Base-by-base conservation (phyloP, 352 stramenopile genomes). In the Phytopythium mirpurense region DNA sequence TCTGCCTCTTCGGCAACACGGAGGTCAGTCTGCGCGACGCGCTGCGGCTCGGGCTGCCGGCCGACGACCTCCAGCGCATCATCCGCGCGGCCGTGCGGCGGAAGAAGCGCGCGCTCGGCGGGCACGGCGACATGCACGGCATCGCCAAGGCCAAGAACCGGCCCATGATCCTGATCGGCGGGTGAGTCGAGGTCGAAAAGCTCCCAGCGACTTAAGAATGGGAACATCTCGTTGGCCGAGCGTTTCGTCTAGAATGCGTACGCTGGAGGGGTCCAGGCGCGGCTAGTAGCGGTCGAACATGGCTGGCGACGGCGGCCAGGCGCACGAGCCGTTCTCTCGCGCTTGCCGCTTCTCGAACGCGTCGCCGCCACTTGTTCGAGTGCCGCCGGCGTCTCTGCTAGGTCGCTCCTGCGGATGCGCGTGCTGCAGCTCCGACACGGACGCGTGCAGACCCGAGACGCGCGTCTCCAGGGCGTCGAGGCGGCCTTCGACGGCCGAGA, bases 91-190 rank as follows among this genome's bases (percentile, higher is more conserved):
- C 94, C 18, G 82, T 99, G 10, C 83, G 89, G 56, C 73, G 84
- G 16, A 99, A 99, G 67, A 86, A 97, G 41, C 95, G 90, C 62
- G 82, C 84, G 34, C 76, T 99, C 18, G 96, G 96, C 38, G 96
- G 96, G 36, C 96, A 98, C 71, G 86, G 74, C n/a, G 84, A 97
- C 75, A 96, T 98, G 72, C 84, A 96, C 37, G 83, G 85, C 31
- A 90, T 96, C 60, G 93, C 95, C 32, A 93, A 87, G 34, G 72
- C 76, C 16, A 88, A 96, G 63, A 99, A 98, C 76, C 82, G 96
- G 21, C 95, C 96, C 24, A 99, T 99, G 96, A 98, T 97, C 52
- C 74, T 98, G 45, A 99, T 99, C 70, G 96, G 96, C 38, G 96
- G 96, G 36, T 99, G 45, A 51, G 27, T 21, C 29, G 29, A 5